phyloP scores from a whole-genome alignment of 2,329 filamentous ascomycete species.

The Pseudonectria buxi region DNA sequence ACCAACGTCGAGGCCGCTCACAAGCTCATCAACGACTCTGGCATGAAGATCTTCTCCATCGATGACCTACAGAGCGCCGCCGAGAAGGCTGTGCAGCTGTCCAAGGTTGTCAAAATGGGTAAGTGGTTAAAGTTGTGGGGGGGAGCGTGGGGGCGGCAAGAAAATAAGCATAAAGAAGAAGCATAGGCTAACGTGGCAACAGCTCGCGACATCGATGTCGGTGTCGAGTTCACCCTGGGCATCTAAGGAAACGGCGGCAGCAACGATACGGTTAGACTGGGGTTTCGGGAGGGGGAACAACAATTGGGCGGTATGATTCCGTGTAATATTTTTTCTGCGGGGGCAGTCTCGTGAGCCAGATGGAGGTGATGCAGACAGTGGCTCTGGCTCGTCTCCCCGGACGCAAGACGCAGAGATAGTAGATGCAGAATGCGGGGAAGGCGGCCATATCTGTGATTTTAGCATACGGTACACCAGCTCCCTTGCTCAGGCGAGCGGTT shows the following conservation, averaged over 20 bases:
- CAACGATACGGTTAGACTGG: slow-evolving; percentile 8
- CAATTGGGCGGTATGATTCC: slow-evolving; percentile 3
- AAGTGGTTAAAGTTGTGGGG: slow-evolving; percentile 33
- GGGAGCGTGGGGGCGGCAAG: too few species aligned
- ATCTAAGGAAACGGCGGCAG: slow-evolving; percentile 56
- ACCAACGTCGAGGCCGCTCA: slow-evolving; percentile 97
- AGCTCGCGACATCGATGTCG: slow-evolving; percentile 95
- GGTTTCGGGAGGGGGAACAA: slow-evolving; percentile 3
- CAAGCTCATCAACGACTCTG: slow-evolving; percentile 89
- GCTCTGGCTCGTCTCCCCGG: too few species aligned
- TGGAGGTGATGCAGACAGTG: too few species aligned
- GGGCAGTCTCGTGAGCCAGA: slow-evolving; percentile 9
- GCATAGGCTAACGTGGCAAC: slow-evolving; percentile 14
- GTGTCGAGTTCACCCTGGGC: slow-evolving; percentile 89
- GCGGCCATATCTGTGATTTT: too few species aligned
- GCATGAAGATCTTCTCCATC: slow-evolving; percentile 99
- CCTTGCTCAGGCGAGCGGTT: too few species aligned
- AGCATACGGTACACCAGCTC: too few species aligned
- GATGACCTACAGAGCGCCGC: slow-evolving; percentile 95
- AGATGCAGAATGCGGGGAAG: too few species aligned
- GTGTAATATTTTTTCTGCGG: slow-evolving; percentile 23
- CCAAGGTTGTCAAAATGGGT: slow-evolving; percentile 98
- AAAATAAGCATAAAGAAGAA: neutral
- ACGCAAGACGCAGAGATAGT: too few species aligned
- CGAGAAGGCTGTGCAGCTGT: slow-evolving; percentile 98